Base-by-base conservation (phyloP, 2,329 filamentous ascomycete species). In the Exophiala sideris region DNA sequence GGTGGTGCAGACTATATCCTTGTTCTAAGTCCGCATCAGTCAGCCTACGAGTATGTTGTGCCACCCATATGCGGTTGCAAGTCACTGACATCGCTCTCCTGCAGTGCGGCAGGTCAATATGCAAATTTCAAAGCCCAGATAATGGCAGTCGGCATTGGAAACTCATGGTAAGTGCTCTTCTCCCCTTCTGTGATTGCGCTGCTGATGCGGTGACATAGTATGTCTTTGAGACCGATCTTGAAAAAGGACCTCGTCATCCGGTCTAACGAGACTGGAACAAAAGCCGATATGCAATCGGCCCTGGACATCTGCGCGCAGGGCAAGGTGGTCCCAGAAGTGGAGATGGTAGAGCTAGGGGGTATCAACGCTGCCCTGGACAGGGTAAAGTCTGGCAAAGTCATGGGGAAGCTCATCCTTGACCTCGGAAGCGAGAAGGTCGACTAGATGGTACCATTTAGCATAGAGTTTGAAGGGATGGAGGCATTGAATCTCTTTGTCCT, bases 101-200 rank as follows among this genome's bases (percentile, higher is more conserved):
- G 16, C 45, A 54, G 51, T 48, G 45, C 51, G 12, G 51, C 45
- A 9, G 51, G 51, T 11, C 36, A 49, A 32, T 54, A 54, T 18
- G 51, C 51, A 21, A 35, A 18, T 5, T 54, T 54, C 39, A 38
- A 40, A 11, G 51, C 51, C 5, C 44, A 54, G 51, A 54, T 54
- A 12, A 54, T 54, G 51, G 51, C 51, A 18, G 45, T 54, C 33
- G 51, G 51, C 3, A 54, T 54, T 12, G 51, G 51, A 1, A 54
- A 54, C 33, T 18, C 40, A 4, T 36, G 34, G 51, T 54, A 48
- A 52, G 50, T 50, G 5, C 32, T 20, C 16, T 16, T 29, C 9
- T 12, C 14, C 9, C 5, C 18, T 21, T 10, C 29, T 6, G 4
- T 12, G 12, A 35, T n/a, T 35, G 8, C 3, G 16, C n/a, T 5